Conservation (phyloP, 2,329 filamentous ascomycete species). For the Sarocladium oryzae region DNA sequence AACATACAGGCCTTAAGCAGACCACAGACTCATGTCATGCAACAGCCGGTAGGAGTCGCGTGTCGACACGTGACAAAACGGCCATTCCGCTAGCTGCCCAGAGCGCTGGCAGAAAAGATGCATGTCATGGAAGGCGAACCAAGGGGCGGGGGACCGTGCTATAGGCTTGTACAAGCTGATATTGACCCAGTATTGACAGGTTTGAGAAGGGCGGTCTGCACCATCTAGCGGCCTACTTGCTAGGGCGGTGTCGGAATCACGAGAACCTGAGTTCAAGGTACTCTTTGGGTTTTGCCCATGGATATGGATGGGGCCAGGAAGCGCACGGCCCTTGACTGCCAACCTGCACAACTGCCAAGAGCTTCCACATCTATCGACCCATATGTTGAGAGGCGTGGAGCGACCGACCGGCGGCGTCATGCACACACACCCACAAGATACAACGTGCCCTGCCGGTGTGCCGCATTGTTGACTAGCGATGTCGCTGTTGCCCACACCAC, state of each 20-base stretch:
- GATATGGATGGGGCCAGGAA: neutral
- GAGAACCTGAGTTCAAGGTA: neutral
- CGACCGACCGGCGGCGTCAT: neutral
- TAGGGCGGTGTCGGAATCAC: neutral
- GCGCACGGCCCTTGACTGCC: neutral
- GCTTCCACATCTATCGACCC: neutral
- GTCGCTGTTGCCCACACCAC: neutral
- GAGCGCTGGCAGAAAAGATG: too few species aligned
- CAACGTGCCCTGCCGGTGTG: constrained; percentile 5
- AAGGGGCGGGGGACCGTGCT: too few species aligned
- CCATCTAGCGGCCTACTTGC: neutral
- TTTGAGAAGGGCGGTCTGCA: constrained; percentile 4
- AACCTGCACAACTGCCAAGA: neutral
- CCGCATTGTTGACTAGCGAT: neutral
- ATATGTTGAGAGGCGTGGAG: neutral
- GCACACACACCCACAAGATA: constrained; percentile 7
- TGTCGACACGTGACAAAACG: too few species aligned
- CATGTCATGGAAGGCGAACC: too few species aligned
- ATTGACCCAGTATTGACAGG: neutral
- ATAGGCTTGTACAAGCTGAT: neutral
- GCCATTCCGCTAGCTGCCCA: too few species aligned
- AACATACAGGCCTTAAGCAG: too few species aligned
- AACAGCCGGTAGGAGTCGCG: too few species aligned
- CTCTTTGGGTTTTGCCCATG: neutral
- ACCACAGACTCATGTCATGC: too few species aligned